Conservation (phyloP, 805 yeast species). For the Barnettozyma botsteinii region DNA sequence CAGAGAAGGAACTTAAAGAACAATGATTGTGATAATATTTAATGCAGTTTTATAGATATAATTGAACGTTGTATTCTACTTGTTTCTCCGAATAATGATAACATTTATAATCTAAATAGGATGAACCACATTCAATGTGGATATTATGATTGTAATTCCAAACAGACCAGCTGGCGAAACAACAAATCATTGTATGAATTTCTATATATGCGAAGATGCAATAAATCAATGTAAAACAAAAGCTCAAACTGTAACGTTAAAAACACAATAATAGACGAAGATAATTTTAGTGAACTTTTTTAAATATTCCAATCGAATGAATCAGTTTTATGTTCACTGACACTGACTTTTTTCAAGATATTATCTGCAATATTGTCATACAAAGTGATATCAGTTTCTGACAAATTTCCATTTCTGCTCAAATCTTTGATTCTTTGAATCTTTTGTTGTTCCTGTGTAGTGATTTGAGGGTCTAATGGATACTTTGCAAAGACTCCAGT, state of each 20-base stretch:
- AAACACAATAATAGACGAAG: no score
- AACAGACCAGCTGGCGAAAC: no score
- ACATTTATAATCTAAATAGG: no score
- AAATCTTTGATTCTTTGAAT: slow-evolving; percentile 2
- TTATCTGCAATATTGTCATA: slow-evolving; percentile 24
- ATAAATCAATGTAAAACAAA: no score
- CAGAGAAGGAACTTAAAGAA: slow-evolving; percentile 16
- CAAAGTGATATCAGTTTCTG: slow-evolving; percentile 12
- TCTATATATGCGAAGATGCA: no score
- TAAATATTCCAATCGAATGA: slow-evolving; percentile 1
- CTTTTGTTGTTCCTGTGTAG: slow-evolving; percentile 1
- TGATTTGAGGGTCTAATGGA: slow-evolving; percentile 1
- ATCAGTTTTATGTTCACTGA: slow-evolving; percentile 6
- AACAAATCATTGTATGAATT: no score
- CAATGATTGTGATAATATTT: neutral
- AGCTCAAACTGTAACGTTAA: no score
- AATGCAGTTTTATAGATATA: neutral
- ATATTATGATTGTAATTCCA: no score
- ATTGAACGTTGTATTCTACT: no score
- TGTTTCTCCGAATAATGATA: no score
- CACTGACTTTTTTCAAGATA: slow-evolving; percentile 17
- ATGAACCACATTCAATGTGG: no score
- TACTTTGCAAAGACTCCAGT: slow-evolving; percentile 8
- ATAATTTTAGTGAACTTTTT: no score
- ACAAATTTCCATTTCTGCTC: neutral